Conservation (phyloP, 768 basidiomycete genomes). For the Pulveroboletus ravenelii region DNA sequence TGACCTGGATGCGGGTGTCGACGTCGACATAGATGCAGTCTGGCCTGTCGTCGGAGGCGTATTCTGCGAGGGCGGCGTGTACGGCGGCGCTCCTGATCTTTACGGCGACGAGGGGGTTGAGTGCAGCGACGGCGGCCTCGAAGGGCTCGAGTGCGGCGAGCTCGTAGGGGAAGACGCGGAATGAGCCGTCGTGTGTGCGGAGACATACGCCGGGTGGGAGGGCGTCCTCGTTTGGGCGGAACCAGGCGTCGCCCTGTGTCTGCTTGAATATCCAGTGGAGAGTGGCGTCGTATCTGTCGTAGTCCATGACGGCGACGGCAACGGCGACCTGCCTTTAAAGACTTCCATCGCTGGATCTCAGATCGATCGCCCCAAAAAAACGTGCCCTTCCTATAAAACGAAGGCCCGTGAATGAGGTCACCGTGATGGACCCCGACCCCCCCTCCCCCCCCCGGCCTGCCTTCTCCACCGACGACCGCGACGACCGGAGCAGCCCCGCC, state of each 20-base stretch:
- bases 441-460: too few species aligned
- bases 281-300: constrained; percentile 32
- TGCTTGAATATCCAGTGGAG: constrained; percentile 30
- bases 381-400: too few species aligned
- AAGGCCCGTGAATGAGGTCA: too few species aligned
- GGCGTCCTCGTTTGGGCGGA: constrained; percentile 46
- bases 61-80: constrained; percentile 47
- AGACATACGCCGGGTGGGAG: constrained; percentile 46
- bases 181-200: constrained; percentile 43
- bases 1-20: constrained; percentile 73
- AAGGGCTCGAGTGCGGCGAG: constrained; percentile 49
- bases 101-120: constrained; percentile 55
- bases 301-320: constrained; percentile 25
- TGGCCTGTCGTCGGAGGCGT: constrained; percentile 19
- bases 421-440: too few species aligned
- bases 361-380: too few species aligned
- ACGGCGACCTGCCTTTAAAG: too few species aligned
- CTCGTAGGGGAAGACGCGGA: constrained; percentile 55
- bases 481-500: not conserved
- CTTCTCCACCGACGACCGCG: too few species aligned
- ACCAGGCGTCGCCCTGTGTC: constrained; percentile 47
- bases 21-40: constrained; percentile 44
- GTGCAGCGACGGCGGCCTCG: constrained; percentile 45
- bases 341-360: too few species aligned
- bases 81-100: constrained; percentile 48